A percentile compares a stretch with the other conserved stretches of the same genome.
Conservation (phyloP, 495 filamentous ascomycete species). For the Aspergillus mulundensis region DNA sequence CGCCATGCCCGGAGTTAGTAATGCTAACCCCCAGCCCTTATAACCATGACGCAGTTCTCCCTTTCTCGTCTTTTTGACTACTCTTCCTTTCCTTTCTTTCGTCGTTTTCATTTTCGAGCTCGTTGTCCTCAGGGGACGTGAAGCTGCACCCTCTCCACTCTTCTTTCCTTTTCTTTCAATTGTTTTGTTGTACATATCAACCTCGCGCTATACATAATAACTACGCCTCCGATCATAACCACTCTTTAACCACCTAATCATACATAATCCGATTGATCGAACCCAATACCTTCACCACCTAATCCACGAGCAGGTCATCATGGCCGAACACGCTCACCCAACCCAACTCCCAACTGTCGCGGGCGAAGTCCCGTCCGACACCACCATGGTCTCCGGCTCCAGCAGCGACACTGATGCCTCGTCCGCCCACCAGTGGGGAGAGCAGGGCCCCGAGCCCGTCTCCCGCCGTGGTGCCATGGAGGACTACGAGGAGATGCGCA, state of each 20-base stretch:
- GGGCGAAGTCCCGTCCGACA: conserved; percentile 12
- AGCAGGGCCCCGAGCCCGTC: conserved; percentile 64
- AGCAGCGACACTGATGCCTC: conserved; percentile 21
- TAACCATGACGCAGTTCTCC: conserved; percentile 1
- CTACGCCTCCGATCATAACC: not conserved
- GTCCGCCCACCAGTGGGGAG: conserved; percentile 68
- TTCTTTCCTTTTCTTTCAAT: not conserved
- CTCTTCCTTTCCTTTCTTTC: not conserved
- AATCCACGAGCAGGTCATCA: not conserved
- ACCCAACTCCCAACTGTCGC: not conserved
- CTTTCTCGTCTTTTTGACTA: conserved; percentile 2
- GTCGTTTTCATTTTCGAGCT: not conserved
- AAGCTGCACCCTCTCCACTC: conserved; percentile 2
- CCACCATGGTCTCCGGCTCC: conserved; percentile 13
- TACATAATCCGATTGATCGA: not conserved
- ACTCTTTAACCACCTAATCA: not conserved
- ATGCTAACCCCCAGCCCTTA: conserved; percentile 6
- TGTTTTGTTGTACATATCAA: conserved; percentile 4
- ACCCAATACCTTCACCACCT: not conserved
- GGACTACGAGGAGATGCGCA: conserved; percentile 64
- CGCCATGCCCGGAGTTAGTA: conserved; percentile 5
- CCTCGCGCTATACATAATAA: conserved; percentile 5
- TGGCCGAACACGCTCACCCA: conserved; percentile 1
- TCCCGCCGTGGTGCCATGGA: conserved; percentile 62
- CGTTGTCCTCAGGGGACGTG: not conserved